Base-by-base conservation (phyloP, 1,284 basidiomycete species). In the Ustilago xerochloae region DNA sequence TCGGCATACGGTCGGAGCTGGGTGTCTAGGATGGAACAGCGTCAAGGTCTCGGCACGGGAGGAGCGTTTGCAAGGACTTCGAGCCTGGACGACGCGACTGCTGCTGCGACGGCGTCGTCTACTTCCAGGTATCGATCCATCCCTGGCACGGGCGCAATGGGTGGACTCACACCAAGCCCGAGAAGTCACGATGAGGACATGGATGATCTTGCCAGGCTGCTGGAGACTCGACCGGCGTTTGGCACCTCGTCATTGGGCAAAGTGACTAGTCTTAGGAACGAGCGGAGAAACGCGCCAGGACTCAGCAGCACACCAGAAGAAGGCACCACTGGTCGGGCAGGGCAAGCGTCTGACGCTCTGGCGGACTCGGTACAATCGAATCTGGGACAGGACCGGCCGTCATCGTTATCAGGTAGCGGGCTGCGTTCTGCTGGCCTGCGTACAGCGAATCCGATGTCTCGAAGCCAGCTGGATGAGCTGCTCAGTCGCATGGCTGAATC, bases 391-490 rank as follows among this genome's bases (percentile, higher is more conserved):
- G 66, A 63, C 7, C 51, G 66, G 36, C 51, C 51, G 0, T 63
- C 56, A 1, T 61, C 66, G 7, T 46, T 69, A 13, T 63, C 67
- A 9, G 63, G 63, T 12, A 67, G 65, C 33, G 61, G 55, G 15
- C 30, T 59, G 35, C 59, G 65, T 10, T 51, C 59, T 12, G 61
- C 55, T 10, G 57, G 54, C 15, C 49, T 70, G 16, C 61, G 70
- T 6, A 68, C 61, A 8, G 58, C 60, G 7, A 63, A 68, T 32
- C 67, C 69, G 2, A 59, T 72, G 46, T 68, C 71, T 13, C 69
- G 72, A 38, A 70, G 78, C 24, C 77, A 77, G 55, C 66, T 80
- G 39, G 77, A 80, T 30, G 78, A 79, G 15, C 49, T 80, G 65
- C 75, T 80, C 15, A 66, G 55, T 29, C 70, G 76, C 10, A 79